Evolutionary conservation across 306 rosid genomes (phyloP).

Genomic region (Acmispon strigosus): DNA sequence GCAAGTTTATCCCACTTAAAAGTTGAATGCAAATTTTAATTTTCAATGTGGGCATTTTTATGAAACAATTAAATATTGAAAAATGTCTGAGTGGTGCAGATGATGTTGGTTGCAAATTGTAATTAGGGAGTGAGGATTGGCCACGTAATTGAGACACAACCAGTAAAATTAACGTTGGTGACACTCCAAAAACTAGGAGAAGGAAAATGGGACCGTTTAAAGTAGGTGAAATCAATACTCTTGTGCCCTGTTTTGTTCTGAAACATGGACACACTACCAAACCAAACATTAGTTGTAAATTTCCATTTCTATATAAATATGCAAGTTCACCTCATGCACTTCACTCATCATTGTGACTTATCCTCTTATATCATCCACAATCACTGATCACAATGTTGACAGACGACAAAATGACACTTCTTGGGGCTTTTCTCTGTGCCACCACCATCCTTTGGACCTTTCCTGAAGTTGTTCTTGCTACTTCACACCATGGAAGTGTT

Average conservation of each 20-base stretch:
- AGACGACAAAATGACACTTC: conserved; percentile 27
- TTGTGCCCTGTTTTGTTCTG: conserved; percentile 13
- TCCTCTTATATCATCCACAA: not conserved
- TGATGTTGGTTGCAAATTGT: not conserved
- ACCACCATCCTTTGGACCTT: conserved; percentile 21
- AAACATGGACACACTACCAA: conserved; percentile 23
- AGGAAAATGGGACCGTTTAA: conserved; percentile 25
- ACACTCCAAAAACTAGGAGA: conserved; percentile 22
- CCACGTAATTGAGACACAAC: conserved; percentile 9
- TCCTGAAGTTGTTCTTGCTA: conserved; percentile 26
- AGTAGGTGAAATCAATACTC: conserved; percentile 28
- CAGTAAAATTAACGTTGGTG: conserved; percentile 20
- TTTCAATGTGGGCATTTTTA: too few relatives aligned
- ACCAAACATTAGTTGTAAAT: not conserved
- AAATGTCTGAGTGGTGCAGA: too few relatives aligned
- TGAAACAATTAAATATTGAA: too few relatives aligned
- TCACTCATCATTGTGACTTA: not conserved
- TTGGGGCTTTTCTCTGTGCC: conserved; percentile 30
- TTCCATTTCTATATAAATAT: not conserved
- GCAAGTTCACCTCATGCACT: not conserved
- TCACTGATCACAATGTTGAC: not conserved
- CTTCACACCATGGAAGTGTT: conserved; percentile 33
- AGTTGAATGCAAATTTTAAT: too few relatives aligned
- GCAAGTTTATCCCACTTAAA: too few relatives aligned
- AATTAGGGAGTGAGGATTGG: conserved; percentile 1